Evolutionary conservation across 1,284 basidiomycete genomes (phyloP), one percentile per base, ranked within the genome.

Genomic region (Schizophyllum amplum): DNA sequence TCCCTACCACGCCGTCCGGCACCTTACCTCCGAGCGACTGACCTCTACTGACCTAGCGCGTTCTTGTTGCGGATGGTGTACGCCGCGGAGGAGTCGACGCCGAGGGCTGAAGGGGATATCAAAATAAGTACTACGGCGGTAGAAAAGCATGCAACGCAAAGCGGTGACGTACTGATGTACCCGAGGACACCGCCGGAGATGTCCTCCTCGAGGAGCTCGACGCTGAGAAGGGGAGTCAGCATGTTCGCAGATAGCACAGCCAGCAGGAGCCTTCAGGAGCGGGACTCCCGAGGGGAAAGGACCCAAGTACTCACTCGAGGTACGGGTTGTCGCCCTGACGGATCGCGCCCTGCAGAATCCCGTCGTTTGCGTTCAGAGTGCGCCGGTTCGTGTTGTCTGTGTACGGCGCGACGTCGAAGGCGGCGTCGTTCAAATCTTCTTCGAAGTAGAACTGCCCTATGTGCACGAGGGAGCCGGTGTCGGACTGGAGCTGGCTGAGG

Each of bases 391-490:
- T 66, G 55, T 68, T 69, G 22, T 60, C 53, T 7, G 53, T 63
- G 60, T 72, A 71, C 4, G 67, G 68, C 4, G 54, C 51, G 7
- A 59, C 57, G 1, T 56, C 58, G 51, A 66, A 70, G 53, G 75
- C 68, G 57, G 66, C 54, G 60, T 72, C 66, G 61, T 74, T 75
- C 63, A 74, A 69, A n/a, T 60, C 61, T 52, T 77, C 75, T 15
- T 71, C 68, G 57, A 77, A 73, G 48, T 22, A 50, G 5, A 50
- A 50, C 48, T 50, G 20, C 3, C 24, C 33, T 9, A 42, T 42
- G 33, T 42, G 33, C 13, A 42, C 13, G 2, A 42, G 33, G 7
- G 33, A 42, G 33, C 33, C 33, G 4, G 33, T 13, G 7, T 9
- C 11, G 13, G 33, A 42, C 33, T 42, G 33, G 33, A 42, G 33